phyloP scores from a whole-genome alignment of 2,329 filamentous ascomycete genomes.

The Fusarium devonianum region DNA sequence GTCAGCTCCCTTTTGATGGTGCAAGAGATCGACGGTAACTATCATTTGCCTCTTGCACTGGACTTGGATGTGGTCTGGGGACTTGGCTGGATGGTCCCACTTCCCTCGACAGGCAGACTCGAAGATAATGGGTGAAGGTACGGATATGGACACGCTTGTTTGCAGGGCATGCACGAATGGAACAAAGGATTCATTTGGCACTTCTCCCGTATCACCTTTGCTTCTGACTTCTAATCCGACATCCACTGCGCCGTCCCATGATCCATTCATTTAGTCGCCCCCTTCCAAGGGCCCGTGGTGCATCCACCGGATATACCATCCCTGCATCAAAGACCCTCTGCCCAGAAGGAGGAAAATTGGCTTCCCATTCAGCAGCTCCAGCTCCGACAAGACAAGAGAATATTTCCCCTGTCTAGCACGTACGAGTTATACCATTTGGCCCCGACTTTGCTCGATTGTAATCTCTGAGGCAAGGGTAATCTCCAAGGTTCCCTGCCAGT shows the following conservation, averaged over 20 bases:
- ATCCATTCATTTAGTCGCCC: conserved; percentile 31
- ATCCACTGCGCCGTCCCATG: conserved; percentile 29
- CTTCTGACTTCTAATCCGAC: conserved; percentile 19
- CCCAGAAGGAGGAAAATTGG: conserved; percentile 18
- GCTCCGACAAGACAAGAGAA: conserved; percentile 10
- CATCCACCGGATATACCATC: conserved; percentile 11
- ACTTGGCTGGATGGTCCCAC: conserved; percentile 18
- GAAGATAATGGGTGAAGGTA: conserved; percentile 13
- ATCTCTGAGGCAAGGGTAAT: conserved; percentile 14
- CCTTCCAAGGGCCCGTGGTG: conserved; percentile 12
- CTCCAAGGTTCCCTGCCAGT: conserved; percentile 17
- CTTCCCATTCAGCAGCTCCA: conserved; percentile 5
- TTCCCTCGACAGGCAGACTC: conserved; percentile 5
- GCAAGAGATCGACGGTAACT: conserved; percentile 20
- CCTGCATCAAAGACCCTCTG: conserved; percentile 23
- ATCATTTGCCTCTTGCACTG: conserved; percentile 8
- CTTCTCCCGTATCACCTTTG: conserved; percentile 5
- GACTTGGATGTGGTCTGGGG: conserved; percentile 25
- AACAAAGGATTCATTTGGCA: neutral
- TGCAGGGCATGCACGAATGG: too few relatives aligned
- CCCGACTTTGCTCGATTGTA: conserved; percentile 19
- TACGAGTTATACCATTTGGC: conserved; percentile 3
- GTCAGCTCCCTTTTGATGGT: neutral
- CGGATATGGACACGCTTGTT: conserved; percentile 9
- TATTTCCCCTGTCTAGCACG: conserved; percentile 7